Base-by-base conservation (phyloP, 2,329 filamentous ascomycete genomes). In the Hymenoscyphus repandus region DNA sequence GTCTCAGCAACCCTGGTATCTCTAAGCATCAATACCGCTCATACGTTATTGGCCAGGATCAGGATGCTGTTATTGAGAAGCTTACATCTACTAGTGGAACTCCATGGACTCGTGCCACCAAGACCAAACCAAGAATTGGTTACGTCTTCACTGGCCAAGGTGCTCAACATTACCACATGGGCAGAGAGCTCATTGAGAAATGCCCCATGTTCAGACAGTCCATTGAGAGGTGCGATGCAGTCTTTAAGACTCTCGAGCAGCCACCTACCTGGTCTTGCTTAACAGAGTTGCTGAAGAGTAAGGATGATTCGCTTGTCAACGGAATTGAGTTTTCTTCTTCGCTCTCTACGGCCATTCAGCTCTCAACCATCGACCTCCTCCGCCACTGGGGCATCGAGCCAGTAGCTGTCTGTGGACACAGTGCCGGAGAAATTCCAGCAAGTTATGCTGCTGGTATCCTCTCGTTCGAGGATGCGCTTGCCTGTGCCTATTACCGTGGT, bases 371-470 rank as follows among this genome's bases (percentile, higher is more conserved):
- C 0, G 62, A 70, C 6, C 63, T 78, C 3, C 63, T 78, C 0
- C 31, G 67, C 18, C 68, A 69, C 1, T 74, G 68, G 66, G 68
- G 66, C 2, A 60, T 76, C 18, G 56, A 51, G 4, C 69, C 72
- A 0, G 45, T 55, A 0, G 65, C 62, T 1, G 71, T 74, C 0
- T 61, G 67, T 3, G 70, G 74, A 2, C 74, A 76, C 56, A 74
- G 71, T 1, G 68, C 64, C 34, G 74, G 74, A 13, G 74, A 76
- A 50, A 74, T 76, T 30, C 72, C 61, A 2, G 74, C 74, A 2
- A 72, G 73, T 0, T 75, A 71, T 45, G 64, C 71, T 1, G 58
- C 41, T 31, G 41, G 41, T 32, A 44, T 44, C 30, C 41, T 44
- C 10, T 44, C 41, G 13, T 44, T 44, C 20, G 31, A 44, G 41